phyloP scores from a whole-genome alignment of 2,329 filamentous ascomycete species.

The Exophiala sp. region DNA sequence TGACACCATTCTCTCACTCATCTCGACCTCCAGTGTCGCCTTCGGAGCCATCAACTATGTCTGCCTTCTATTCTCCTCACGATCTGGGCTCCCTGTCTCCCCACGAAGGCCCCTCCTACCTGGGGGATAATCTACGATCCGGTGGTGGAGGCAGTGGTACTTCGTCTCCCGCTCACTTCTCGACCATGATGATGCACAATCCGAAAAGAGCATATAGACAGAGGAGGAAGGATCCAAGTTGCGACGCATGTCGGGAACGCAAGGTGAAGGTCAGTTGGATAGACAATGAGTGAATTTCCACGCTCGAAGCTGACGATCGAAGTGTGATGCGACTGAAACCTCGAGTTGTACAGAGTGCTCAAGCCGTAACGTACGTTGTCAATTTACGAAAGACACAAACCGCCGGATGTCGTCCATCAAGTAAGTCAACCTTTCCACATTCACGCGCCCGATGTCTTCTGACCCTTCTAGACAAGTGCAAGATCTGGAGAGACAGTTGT shows the following conservation, averaged over 20 bases:
- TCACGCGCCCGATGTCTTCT: constrained; percentile 21
- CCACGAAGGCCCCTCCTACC: constrained; percentile 34
- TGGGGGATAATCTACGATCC: constrained; percentile 31
- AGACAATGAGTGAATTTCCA: not conserved
- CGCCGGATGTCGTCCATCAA: constrained; percentile 98
- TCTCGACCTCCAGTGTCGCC: constrained; percentile 7
- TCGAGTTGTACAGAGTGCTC: constrained; percentile 96
- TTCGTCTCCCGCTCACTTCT: constrained; percentile 30
- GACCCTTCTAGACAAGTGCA: constrained; percentile 65
- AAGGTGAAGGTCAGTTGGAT: constrained; percentile 55
- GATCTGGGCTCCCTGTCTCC: constrained; percentile 39
- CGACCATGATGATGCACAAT: constrained; percentile 54
- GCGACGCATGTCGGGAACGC: constrained; percentile 87
- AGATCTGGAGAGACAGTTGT: constrained; percentile 87
- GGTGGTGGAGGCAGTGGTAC: constrained; percentile 13
- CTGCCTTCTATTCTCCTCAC: constrained; percentile 36
- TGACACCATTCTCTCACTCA: constrained; percentile 10
- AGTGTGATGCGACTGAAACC: constrained; percentile 94
- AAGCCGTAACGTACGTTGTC: constrained; percentile 92
- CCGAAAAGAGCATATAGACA: constrained; percentile 95
- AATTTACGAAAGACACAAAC: constrained; percentile 99
- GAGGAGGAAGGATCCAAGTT: constrained; percentile 90
- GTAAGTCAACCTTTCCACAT: constrained; percentile 38
- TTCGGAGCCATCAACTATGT: constrained; percentile 16
- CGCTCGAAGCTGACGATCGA: constrained; percentile 6